phyloP scores from a whole-genome alignment of 2,329 filamentous ascomycete species.

The Trichoderma koningiopsis region DNA sequence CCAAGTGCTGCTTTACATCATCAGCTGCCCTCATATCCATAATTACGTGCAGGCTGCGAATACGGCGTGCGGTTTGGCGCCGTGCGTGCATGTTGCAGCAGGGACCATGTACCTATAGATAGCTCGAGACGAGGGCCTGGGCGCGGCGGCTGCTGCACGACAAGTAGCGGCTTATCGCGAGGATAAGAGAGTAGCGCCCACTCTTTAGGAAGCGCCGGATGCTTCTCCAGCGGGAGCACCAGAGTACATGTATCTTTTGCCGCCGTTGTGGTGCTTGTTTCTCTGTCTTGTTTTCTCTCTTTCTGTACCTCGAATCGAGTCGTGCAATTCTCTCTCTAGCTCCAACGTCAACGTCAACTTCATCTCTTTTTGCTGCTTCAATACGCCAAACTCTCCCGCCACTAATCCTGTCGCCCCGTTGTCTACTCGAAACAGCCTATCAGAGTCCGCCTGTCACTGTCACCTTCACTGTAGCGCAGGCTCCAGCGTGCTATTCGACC shows the following conservation, averaged over 20 bases:
- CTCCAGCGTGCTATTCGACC: background rate
- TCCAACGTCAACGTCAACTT: background rate
- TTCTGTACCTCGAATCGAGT: background rate
- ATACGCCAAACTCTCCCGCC: background rate
- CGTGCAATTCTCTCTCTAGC: background rate
- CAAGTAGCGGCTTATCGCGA: background rate
- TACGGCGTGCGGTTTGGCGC: constrained; percentile 12
- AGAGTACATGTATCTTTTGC: background rate
- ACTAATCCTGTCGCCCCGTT: background rate
- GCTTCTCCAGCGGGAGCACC: background rate
- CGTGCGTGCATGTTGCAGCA: background rate
- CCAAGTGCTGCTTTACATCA: constrained; percentile 8
- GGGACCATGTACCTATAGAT: background rate
- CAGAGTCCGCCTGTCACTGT: constrained; percentile 10
- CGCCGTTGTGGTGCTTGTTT: background rate
- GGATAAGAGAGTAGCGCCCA: background rate
- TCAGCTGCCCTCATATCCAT: background rate
- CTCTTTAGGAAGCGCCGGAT: background rate
- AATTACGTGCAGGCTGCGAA: constrained; percentile 1
- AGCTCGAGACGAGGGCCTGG: background rate
- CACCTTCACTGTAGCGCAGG: background rate
- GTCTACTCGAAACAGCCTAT: constrained; percentile 9
- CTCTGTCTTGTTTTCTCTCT: no score
- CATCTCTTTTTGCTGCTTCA: background rate
- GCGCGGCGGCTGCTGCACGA: background rate